Evolutionary conservation across 495 filamentous ascomycete species (phyloP), one percentile per base, ranked within the genome.

Genomic region (Rostrohypoxylon terebratum): DNA sequence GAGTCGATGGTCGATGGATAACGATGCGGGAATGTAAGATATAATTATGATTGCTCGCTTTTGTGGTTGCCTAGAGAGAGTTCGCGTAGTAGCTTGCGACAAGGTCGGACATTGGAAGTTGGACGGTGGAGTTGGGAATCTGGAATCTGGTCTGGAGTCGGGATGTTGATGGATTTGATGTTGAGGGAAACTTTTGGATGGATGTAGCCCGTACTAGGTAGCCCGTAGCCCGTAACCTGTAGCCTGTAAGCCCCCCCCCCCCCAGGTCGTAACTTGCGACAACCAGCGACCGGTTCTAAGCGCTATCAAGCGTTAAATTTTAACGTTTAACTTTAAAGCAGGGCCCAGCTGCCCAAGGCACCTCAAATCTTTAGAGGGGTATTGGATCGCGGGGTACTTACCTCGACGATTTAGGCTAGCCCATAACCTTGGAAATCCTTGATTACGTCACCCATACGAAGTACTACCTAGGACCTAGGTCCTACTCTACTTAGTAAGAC

Each of bases 21-120:
- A 33, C 38, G 60, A 53, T 47, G 13, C 68, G 28, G 28, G 28
- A 3, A 28, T 28, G 2, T n/a, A 38, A 45, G 5, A 20, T 38
- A 55, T 65, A 16, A 63, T 65, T 65, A 65, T 44, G 28, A 31
- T 34, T 25, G 20, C 25, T 33, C 10, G 16, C 20, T 64, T 64
- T 64, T 48, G n/a, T 55, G 34, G 65, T 28, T 73, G 66, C 71
- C 66, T 73, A 13, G 60, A 57, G 21, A 20, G 34, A 67, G 65
- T 64, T 68, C 68, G 65, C 59, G 70, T 59, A 59, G 64, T 53
- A 23, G 47, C 44, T 50, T 58, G 31, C 59, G 58, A 55, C 45
- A 11, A 48, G 47, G 20, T 33, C 59, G 47, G 47, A 33, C 28
- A 28, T 3, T 28, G 28, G 28, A 28, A 0, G 28, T 28, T 28